Evolutionary conservation across 148 eudicot species (phyloP).

Genomic region (Rhododendron ovatum): DNA sequence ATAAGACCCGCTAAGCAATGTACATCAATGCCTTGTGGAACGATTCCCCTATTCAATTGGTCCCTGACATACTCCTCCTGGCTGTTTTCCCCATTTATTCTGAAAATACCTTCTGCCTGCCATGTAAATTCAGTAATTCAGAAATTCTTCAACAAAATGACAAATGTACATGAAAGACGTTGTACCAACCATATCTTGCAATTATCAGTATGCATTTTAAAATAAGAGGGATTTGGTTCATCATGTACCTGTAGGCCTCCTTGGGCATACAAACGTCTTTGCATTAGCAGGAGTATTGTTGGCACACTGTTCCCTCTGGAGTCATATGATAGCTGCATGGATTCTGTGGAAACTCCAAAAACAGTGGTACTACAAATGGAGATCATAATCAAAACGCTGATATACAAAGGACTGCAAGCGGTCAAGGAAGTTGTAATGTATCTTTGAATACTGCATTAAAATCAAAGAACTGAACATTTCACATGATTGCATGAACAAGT

Average conservation of each 20-base stretch:
- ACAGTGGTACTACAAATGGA: slow-evolving; percentile 72
- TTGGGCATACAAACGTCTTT: slow-evolving; percentile 82
- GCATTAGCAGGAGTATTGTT: slow-evolving; percentile 85
- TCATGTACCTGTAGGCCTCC: slow-evolving; percentile 77
- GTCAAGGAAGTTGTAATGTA: not conserved
- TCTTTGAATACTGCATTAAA: not conserved
- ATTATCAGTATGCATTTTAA: not conserved
- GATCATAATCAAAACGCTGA: not conserved
- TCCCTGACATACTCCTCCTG: slow-evolving; percentile 87
- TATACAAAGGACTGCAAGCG: not conserved
- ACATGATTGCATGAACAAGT: not conserved
- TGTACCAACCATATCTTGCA: not conserved
- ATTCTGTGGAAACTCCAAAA: slow-evolving; percentile 97
- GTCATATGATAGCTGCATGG: slow-evolving; percentile 92
- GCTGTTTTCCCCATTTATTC: slow-evolving; percentile 85
- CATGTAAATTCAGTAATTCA: not conserved
- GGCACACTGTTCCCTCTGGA: slow-evolving; percentile 92
- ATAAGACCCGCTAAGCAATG: slow-evolving; percentile 96
- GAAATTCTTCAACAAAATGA: not conserved
- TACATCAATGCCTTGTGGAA: slow-evolving; percentile 85
- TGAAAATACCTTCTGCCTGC: slow-evolving; percentile 96
- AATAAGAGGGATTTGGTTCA: not conserved
- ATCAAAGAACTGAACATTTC: not conserved
- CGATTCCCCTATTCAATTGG: slow-evolving; percentile 69
- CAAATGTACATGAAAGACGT: not conserved